Evolutionary conservation across 495 filamentous ascomycete species (phyloP).

Genomic region (Neurospora sp.): DNA sequence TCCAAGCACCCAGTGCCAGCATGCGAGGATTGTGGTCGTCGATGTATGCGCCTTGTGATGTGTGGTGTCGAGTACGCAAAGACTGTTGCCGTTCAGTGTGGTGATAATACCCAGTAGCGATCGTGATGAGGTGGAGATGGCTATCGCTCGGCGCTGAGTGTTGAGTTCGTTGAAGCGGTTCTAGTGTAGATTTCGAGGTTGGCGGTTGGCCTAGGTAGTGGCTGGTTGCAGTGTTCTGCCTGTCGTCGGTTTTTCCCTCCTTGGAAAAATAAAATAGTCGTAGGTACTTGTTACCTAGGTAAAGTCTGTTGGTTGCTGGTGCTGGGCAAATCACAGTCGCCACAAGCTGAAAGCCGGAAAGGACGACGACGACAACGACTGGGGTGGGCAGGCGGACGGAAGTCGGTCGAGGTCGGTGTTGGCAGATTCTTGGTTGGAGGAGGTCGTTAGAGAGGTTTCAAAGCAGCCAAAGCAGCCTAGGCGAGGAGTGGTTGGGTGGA

Average conservation of each 20-base stretch:
- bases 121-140: background rate
- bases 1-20: slow-evolving; percentile 7
- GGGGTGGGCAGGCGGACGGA: background rate
- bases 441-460: background rate
- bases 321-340: background rate
- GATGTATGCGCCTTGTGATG: slow-evolving; percentile 1
- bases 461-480: background rate
- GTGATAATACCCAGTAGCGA: background rate
- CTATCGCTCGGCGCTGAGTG: background rate
- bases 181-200: background rate
- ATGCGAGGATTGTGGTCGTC: slow-evolving; percentile 6
- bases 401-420: background rate
- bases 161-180: background rate
- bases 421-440: background rate
- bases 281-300: background rate
- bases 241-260: background rate
- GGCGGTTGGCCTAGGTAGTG: background rate
- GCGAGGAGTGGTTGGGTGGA: background rate
- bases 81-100: background rate
- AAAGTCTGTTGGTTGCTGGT: background rate
- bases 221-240: background rate
- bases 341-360: background rate
- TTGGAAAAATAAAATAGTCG: background rate
- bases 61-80: background rate
- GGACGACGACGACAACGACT: background rate